A percentile compares a stretch with the other conserved stretches of the same genome.
Conservation (phyloP, 768 basidiomycete genomes). For the Neoboletus brunneissimus region DNA sequence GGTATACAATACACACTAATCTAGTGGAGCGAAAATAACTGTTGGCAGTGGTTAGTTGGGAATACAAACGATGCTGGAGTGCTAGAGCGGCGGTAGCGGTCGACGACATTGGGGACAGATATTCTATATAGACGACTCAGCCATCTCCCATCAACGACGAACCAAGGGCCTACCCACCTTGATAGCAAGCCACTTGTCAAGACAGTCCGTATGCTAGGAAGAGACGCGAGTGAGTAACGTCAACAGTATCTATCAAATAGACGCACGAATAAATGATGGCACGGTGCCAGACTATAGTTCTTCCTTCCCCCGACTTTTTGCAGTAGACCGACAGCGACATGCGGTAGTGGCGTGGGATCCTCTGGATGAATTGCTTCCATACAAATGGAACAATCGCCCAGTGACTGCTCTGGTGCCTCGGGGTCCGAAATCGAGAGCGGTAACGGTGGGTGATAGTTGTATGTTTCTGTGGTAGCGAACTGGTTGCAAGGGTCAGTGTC, state of each 20-base stretch:
- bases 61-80: not conserved
- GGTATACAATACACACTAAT: slow-evolving; percentile 11
- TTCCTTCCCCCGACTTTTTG: slow-evolving; percentile 44
- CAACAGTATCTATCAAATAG: not conserved
- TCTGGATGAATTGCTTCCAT: slow-evolving; percentile 80
- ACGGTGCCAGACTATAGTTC: slow-evolving; percentile 83
- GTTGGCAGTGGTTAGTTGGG: not conserved
- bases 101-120: slow-evolving; percentile 92
- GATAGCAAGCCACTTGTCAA: slow-evolving; percentile 82
- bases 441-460: slow-evolving; percentile 85
- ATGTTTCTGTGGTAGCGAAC: slow-evolving; percentile 59
- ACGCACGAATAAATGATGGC: slow-evolving; percentile 80
- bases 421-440: slow-evolving; percentile 56
- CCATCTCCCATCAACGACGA: not conserved
- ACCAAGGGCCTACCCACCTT: slow-evolving; percentile 42
- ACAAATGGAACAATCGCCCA: slow-evolving; percentile 90
- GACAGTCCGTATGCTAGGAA: slow-evolving; percentile 76
- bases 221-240: not conserved
- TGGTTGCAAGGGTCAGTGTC: slow-evolving; percentile 24
- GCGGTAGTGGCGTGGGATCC: slow-evolving; percentile 36
- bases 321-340: slow-evolving; percentile 38
- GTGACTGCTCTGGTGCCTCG: slow-evolving; percentile 69
- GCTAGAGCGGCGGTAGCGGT: slow-evolving; percentile 72
- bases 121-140: slow-evolving; percentile 45
- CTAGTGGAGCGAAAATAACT: not conserved